Conservation (phyloP, 148 eudicot genomes). For the Linanthus parryae region DNA sequence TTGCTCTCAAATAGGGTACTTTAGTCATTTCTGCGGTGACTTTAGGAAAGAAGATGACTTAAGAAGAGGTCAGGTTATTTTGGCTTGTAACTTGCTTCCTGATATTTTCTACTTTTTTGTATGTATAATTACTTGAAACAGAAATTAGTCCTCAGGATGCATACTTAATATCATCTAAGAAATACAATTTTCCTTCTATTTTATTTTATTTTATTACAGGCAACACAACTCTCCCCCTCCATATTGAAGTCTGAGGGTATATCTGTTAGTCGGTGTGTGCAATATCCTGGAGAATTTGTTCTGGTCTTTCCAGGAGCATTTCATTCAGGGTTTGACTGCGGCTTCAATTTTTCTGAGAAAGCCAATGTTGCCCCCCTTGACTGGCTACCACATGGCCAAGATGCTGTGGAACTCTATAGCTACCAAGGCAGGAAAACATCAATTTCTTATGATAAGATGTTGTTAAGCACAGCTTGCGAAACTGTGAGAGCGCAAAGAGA, state of each 20-base stretch:
- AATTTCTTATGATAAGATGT: constrained; percentile 61
- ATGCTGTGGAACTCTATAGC: constrained; percentile 45
- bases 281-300: constrained; percentile 54
- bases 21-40: no score
- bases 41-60: no score
- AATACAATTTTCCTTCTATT: no score
- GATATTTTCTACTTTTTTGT: no score
- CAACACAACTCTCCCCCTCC: constrained; percentile 55
- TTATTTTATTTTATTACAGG: no score
- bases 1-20: no score
- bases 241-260: constrained; percentile 47
- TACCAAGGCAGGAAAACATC: constrained; percentile 46
- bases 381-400: constrained; percentile 78
- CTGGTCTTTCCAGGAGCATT: constrained; percentile 64
- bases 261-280: constrained; percentile 72
- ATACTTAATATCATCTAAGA: no score
- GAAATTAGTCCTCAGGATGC: no score
- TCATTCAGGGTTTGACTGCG: constrained; percentile 64
- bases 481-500: constrained; percentile 59
- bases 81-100: no score
- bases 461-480: constrained; percentile 54
- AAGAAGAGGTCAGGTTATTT: no score
- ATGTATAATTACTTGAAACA: no score
- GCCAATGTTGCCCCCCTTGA: constrained; percentile 64
- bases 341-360: constrained; percentile 57